Base-by-base conservation (phyloP, 208 protist genomes). In the Trypanosoma conorhini region DNA sequence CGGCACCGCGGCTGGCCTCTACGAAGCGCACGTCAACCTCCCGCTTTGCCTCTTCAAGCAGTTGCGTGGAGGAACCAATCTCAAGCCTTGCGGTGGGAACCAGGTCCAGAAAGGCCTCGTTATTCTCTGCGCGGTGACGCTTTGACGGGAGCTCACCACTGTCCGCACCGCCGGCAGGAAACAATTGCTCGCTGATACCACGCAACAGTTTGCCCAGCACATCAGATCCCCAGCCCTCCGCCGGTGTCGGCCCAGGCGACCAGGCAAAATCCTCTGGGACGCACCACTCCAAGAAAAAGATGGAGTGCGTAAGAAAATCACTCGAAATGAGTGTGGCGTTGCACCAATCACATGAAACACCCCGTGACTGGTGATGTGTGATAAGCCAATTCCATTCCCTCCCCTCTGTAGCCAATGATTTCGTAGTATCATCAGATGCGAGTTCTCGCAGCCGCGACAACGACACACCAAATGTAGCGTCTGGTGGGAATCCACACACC, bases 271-370 rank as follows among this genome's bases (percentile, higher is more conserved):
- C 76, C 12, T 30, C 40, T 50, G 67, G 67, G 33, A 66, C 46
- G 51, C 76, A 81, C 76, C 76, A 81, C 54, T 75, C 50, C 44
- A 67, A 50, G 62, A 81, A 81, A 50, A 77, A 81, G 10, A 81
- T 26, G 31, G 76, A 77, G 30, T 81, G 64, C 1, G 28, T 65
- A 30, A 81, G 12, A 62, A 81, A 81, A 35, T 65, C 67, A 62
- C 71, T 74, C 4, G 76, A 69, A 46, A 77, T 19, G 30, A 76
- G 51, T 26, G n/a, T 54, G 44, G 58, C 46, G 21, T 3, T 67
- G 31, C 70, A 67, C 62, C 62, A 68, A 62, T 57, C 38, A 13
- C 21, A 33, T 28, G 59, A 30, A 35, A 67, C 21, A 22, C 48
- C 40, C 33, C 5, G 15, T 19, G 56, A 31, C 33, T 48, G 10